phyloP scores from a whole-genome alignment of 164 flowering plant species.

The Akebia trifoliata region DNA sequence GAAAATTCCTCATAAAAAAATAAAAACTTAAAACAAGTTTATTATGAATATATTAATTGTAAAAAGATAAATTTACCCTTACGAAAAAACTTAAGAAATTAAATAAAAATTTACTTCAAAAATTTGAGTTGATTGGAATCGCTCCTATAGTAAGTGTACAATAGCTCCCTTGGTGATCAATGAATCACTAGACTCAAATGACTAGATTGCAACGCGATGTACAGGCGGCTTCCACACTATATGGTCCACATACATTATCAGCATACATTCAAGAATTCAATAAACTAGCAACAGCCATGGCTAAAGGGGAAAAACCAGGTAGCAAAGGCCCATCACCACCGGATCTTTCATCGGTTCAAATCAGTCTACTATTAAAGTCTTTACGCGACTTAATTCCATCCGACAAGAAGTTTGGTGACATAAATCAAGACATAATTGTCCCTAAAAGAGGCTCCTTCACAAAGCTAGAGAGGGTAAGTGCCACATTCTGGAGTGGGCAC shows the following conservation, averaged over 20 bases:
- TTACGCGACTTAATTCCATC: conserved; percentile 35
- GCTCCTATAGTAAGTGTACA: no score
- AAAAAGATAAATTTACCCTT: no score
- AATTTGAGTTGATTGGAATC: no score
- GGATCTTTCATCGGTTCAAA: conserved; percentile 39
- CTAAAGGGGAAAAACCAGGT: conserved; percentile 28
- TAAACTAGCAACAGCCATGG: conserved; percentile 42
- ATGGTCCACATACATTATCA: conserved; percentile 54
- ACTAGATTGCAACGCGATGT: no score
- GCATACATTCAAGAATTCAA: conserved; percentile 62
- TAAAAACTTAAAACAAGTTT: no score
- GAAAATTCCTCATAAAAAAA: no score
- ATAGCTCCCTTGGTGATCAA: no score
- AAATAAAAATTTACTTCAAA: no score
- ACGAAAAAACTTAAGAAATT: no score
- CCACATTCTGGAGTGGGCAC: conserved; percentile 54
- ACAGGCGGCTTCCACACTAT: conserved; percentile 61
- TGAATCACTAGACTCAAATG: no score
- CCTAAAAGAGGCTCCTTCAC: conserved; percentile 33
- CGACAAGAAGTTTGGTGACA: conserved; percentile 46
- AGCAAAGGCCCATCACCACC: conserved; percentile 36
- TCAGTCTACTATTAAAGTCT: conserved; percentile 29
- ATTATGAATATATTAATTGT: no score
- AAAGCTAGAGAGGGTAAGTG: conserved; percentile 35
- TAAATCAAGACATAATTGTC: conserved; percentile 31